Conservation (phyloP, 129 eudicot genomes). For the Lactuca saligna region DNA sequence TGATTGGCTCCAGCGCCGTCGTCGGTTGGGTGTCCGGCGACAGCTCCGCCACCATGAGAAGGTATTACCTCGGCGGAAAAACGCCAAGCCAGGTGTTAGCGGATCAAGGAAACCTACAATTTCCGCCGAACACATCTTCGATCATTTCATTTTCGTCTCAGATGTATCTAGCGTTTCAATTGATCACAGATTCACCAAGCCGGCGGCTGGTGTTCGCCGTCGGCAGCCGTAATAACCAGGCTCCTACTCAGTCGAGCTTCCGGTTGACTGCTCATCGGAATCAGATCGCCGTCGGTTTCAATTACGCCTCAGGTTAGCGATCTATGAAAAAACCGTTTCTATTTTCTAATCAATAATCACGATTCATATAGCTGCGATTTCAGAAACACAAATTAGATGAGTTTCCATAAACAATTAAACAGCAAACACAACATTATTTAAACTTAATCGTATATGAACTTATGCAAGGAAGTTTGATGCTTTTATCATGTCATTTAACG, state of each 20-base stretch:
- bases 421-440: too few species aligned
- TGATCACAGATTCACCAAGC: constrained; percentile 42
- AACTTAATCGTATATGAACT: too few species aligned
- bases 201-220: constrained; percentile 50
- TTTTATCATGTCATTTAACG: not conserved
- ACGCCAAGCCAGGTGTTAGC: constrained; percentile 42
- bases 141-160: constrained; percentile 32
- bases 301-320: constrained; percentile 62
- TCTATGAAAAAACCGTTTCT: not conserved
- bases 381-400: not conserved
- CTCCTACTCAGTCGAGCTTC: constrained; percentile 37
- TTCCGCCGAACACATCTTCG: constrained; percentile 40
- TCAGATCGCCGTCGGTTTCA: constrained; percentile 34
- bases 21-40: constrained; percentile 65
- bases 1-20: constrained; percentile 84
- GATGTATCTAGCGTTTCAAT: constrained; percentile 58
- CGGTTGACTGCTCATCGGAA: constrained; percentile 41
- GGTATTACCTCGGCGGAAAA: constrained; percentile 54
- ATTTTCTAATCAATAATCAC: too few species aligned
- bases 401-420: too few species aligned
- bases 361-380: too few species aligned
- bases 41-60: constrained; percentile 36
- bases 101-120: constrained; percentile 52
- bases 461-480: too few species aligned
- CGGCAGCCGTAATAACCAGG: constrained; percentile 39